phyloP scores from a whole-genome alignment of 768 basidiomycete species.

The Filobasidium floriforme region DNA sequence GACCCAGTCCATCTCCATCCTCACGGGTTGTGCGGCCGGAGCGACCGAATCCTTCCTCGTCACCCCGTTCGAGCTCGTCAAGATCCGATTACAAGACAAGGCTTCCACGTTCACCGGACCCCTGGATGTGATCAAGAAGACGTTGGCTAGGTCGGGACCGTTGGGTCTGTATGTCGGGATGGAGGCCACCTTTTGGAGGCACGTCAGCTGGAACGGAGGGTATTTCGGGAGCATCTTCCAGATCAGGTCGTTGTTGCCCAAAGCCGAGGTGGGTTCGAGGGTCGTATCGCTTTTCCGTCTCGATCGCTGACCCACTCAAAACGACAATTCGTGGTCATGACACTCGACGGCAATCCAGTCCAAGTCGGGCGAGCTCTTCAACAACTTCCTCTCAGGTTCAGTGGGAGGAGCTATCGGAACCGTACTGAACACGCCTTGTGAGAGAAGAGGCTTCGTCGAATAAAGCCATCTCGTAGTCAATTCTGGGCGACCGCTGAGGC shows the following conservation, averaged over 20 bases:
- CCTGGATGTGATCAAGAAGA: constrained; percentile 75
- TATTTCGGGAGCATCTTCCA: constrained; percentile 85
- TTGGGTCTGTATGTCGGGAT: constrained; percentile 58
- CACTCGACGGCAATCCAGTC: constrained; percentile 49
- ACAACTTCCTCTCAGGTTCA: constrained; percentile 86
- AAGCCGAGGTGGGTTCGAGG: constrained; percentile 58
- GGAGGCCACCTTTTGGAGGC: constrained; percentile 96
- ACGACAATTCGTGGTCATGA: no score
- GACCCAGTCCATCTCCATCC: constrained; percentile 75
- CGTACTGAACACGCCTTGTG: constrained; percentile 74
- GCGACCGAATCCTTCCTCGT: constrained; percentile 86
- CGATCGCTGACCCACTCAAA: no score
- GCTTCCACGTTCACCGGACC: constrained; percentile 82
- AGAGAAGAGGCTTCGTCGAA: constrained; percentile 36
- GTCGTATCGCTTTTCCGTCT: not conserved
- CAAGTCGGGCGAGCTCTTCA: constrained; percentile 62
- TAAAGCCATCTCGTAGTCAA: no score
- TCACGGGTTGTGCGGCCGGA: constrained; percentile 89
- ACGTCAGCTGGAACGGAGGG: constrained; percentile 87
- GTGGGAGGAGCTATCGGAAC: constrained; percentile 77
- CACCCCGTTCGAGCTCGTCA: constrained; percentile 76
- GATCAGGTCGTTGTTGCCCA: constrained; percentile 69
- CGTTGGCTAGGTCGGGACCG: constrained; percentile 67
- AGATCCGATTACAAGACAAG: constrained; percentile 80
- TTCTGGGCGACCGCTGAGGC: no score